Evolutionary conservation across 441 rosid species (phyloP), one percentile per base, ranked within the genome.

Genomic region (Manihot esculenta): DNA sequence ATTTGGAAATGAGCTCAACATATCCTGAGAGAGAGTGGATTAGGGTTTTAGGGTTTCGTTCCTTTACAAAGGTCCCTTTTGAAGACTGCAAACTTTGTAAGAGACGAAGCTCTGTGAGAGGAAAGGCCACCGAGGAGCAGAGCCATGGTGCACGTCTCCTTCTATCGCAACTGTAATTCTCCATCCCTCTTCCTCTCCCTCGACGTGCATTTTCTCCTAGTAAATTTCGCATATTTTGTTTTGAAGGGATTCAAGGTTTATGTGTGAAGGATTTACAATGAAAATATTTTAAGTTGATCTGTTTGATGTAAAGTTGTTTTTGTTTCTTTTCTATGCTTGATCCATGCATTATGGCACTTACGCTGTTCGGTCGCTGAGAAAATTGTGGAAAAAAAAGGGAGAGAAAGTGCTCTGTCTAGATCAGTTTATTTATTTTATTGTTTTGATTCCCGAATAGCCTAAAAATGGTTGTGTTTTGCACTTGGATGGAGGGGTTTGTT

Each of bases 131-230:
- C 35, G 9, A 4, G 4, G 11, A 66, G n/a, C 70, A 66, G 70
- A 68, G 71, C 53, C 45, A 90, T 88, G 93, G 96, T 90, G 65
- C 85, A 89, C 81, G 96, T 89, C 76, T 74, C 83, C 74, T 89
- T 88, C 77, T 88, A 89, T 80, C 87, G 91, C 74, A 90, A 88
- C 84, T 84, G 96, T 88, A 63, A 79, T 76, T 35, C 7, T 35
- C 41, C 41, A 11, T 7, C 11, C 23, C 2, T 44, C 41, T 70
- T 13, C 20, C 8, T 35, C 13, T 51, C 0, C 23, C 2, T 66
- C 3, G 38, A 10, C 13, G 5, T 6, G 11, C n/a, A 1, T 1
- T 1, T 15, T 26, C 3, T 10, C 5, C 27, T 10, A 0, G 45
- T 0, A 3, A 3, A 3, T 1, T 18, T 21, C 18, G 26, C 24